A percentile compares a stretch with the other conserved stretches of the same genome.
These are phyloP conservation scores for Falciphora oryzae DNA, from an alignment of 2,329 filamentous ascomycete species.

Conservation along the genomic window DNA sequence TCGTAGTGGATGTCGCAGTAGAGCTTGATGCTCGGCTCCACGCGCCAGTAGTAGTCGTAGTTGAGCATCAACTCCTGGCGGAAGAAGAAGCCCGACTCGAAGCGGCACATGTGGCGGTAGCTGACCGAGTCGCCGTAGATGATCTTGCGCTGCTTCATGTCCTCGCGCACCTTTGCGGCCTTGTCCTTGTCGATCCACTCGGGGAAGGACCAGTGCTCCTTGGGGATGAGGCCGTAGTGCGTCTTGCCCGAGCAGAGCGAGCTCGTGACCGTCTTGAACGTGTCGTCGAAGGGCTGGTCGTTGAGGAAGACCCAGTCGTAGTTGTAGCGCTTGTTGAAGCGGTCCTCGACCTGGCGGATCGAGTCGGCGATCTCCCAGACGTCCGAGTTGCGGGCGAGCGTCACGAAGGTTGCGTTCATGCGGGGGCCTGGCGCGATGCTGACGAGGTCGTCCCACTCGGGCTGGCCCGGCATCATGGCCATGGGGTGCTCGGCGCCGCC, in stretches of 20 bases:
- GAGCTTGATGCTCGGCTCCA: slow-evolving; percentile 93
- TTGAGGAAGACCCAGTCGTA: slow-evolving; percentile 99
- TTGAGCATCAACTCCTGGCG: slow-evolving; percentile 87
- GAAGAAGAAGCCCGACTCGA: slow-evolving; percentile 99
- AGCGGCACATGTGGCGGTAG: slow-evolving; percentile 99
- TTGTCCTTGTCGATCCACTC: slow-evolving; percentile 93
- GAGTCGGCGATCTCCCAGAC: slow-evolving; percentile 96
- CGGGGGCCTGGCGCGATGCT: slow-evolving; percentile 59
- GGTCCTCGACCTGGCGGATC: slow-evolving; percentile 93
- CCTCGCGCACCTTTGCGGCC: slow-evolving; percentile 82
- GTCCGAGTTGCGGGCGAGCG: slow-evolving; percentile 86
- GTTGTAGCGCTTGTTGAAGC: slow-evolving; percentile 94
- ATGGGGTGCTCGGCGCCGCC: slow-evolving; percentile 41
- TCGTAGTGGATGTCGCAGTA: slow-evolving; percentile 96
- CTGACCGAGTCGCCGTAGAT: slow-evolving; percentile 97
- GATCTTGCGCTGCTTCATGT: slow-evolving; percentile 91
- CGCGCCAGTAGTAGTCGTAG: slow-evolving; percentile 99
- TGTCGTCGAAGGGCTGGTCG: slow-evolving; percentile 86
- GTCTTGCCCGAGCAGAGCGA: slow-evolving; percentile 90
- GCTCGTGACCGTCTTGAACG: slow-evolving; percentile 87
- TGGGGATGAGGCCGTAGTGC: slow-evolving; percentile 81
- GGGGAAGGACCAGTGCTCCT: slow-evolving; percentile 96
- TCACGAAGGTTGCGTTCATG: slow-evolving; percentile 97
- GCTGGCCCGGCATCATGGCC: slow-evolving; percentile 45
- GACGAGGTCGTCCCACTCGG: slow-evolving; percentile 46